Evolutionary conservation across 768 basidiomycete genomes (phyloP).

Genomic region (Suillus cothurnatus): DNA sequence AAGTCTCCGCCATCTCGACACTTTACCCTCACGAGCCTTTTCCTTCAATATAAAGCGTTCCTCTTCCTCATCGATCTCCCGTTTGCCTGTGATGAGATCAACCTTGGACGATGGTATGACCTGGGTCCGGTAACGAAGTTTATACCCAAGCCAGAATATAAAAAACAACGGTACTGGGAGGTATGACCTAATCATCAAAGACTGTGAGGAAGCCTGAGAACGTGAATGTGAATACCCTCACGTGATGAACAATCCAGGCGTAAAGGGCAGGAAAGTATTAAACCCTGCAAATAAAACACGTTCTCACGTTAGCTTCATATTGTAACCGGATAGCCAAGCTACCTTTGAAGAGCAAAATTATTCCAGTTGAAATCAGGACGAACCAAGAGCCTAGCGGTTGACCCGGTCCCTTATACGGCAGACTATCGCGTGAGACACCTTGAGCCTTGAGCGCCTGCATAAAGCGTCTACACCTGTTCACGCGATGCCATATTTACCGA

Average conservation of each 20-base stretch:
- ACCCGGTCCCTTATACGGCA: constrained; percentile 61
- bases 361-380: constrained; percentile 51
- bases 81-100: constrained; percentile 61
- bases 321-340: constrained; percentile 41
- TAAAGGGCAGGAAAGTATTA: constrained; percentile 47
- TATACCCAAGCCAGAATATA: constrained; percentile 39
- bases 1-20: constrained; percentile 26
- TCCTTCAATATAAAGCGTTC: constrained; percentile 41
- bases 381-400: constrained; percentile 67
- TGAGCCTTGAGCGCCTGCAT: constrained; percentile 48
- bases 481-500: constrained; percentile 20
- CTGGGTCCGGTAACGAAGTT: constrained; percentile 36
- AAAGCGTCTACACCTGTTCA: constrained; percentile 41
- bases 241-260: constrained; percentile 60
- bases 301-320: constrained; percentile 38
- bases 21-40: constrained; percentile 19
- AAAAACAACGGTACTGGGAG: constrained; percentile 38
- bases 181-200: constrained; percentile 19
- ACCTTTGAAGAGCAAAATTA: constrained; percentile 66
- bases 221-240: constrained; percentile 30
- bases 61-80: constrained; percentile 66
- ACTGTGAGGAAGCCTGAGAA: neutral
- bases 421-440: constrained; percentile 42
- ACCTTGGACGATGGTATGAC: constrained; percentile 48
- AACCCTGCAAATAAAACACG: constrained; percentile 29